Conservation (phyloP, 2,329 filamentous ascomycete species). For the Penicillium sp. region DNA sequence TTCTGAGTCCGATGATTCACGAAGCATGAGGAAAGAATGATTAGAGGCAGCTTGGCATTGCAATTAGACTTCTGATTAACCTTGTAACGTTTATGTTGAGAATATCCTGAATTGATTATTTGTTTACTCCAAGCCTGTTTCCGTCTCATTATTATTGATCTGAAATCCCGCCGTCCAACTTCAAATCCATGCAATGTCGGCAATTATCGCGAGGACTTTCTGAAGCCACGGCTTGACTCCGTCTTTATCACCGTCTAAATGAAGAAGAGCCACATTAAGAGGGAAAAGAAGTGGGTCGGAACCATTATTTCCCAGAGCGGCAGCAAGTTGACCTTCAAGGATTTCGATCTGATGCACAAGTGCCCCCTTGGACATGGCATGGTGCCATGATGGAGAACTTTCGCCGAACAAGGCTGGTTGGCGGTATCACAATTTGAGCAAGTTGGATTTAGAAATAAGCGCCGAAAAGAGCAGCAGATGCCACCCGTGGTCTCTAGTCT, state of each 20-base stretch:
- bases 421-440: conserved; percentile 24
- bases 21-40: neutral
- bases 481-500: conserved; percentile 21
- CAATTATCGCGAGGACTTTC: conserved; percentile 13
- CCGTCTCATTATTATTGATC: neutral
- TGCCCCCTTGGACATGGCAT: conserved; percentile 27
- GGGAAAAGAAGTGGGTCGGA: conserved; percentile 17
- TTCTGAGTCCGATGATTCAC: neutral
- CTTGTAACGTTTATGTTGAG: neutral
- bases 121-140: neutral
- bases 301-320: neutral
- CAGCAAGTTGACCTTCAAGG: conserved; percentile 19
- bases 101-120: neutral
- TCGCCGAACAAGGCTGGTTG: conserved; percentile 19
- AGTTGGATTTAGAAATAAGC: conserved; percentile 16
- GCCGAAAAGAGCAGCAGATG: conserved; percentile 1
- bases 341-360: conserved; percentile 22
- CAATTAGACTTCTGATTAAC: neutral
- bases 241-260: conserved; percentile 4
- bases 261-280: conserved; percentile 10
- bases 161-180: conserved; percentile 11
- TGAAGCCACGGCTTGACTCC: conserved; percentile 9
- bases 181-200: conserved; percentile 15
- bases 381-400: conserved; percentile 23
- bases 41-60: no score